These are phyloP conservation scores for Eucalyptus erythrocorys DNA, from an alignment of 345 rosid species.

Conservation along the genomic window DNA sequence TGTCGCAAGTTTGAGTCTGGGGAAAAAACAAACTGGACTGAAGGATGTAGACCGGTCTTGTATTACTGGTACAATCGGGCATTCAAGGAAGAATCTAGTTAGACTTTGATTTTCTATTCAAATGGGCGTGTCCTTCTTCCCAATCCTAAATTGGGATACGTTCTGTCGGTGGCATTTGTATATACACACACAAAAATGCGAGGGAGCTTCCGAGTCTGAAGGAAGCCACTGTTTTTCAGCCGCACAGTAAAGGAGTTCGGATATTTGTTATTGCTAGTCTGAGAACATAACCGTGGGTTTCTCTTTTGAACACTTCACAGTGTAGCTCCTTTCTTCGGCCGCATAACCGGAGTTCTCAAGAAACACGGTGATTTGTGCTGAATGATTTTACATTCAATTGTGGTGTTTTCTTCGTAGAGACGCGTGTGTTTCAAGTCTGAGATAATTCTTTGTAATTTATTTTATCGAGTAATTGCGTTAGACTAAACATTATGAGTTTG, in stretches of 20 bases:
- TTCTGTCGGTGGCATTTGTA: background rate
- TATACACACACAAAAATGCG: background rate
- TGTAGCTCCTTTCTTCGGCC: background rate
- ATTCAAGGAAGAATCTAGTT: too few species aligned
- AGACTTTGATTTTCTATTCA: background rate
- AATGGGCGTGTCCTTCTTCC: background rate
- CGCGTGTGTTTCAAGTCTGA: background rate
- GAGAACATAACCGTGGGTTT: background rate
- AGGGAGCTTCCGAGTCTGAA: background rate
- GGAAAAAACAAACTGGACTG: too few species aligned
- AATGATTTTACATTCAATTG: background rate
- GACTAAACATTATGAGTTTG: background rate
- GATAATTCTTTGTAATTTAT: background rate
- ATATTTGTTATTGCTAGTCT: background rate
- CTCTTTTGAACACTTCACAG: background rate
- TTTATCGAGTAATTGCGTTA: background rate
- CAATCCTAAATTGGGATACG: background rate
- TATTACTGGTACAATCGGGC: too few species aligned
- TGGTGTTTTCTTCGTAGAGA: background rate
- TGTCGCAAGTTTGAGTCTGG: too few species aligned
- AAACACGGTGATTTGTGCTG: background rate
- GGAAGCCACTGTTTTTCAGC: background rate
- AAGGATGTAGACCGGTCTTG: too few species aligned
- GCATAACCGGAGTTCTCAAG: background rate
- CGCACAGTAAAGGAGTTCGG: background rate